These are phyloP conservation scores for Agarophyton chilense DNA, from an alignment of 23 red algal species.

Conservation along the genomic window DNA sequence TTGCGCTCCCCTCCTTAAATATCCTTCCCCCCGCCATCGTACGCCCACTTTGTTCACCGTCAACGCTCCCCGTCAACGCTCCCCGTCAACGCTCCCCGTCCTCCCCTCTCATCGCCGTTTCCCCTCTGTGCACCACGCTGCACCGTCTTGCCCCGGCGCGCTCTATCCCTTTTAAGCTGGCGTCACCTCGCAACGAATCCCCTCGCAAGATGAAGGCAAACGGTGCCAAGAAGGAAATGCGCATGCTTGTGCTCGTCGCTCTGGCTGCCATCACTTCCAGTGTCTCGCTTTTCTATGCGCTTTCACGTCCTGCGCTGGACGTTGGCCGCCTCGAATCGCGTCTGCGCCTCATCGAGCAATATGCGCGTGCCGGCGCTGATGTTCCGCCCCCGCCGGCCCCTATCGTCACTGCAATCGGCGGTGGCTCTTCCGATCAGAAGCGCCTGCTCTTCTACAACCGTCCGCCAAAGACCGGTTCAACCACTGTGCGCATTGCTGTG, in stretches of 20 bases:
- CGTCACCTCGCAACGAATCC: neutral
- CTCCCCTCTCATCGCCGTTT: no score
- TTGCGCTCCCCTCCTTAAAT: no score
- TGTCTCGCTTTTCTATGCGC: neutral
- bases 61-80: no score
- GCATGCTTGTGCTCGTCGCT: conserved; percentile 11
- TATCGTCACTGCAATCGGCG: neutral
- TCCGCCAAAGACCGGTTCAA: conserved; percentile 56
- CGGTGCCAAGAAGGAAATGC: conserved; percentile 1
- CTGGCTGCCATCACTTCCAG: conserved; percentile 16
- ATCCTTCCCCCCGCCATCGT: no score
- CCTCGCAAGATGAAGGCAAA: conserved; percentile 8
- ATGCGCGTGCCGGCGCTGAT: conserved; percentile 5
- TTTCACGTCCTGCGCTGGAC: conserved; percentile 6
- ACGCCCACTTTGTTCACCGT: no score
- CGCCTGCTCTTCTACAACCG: conserved; percentile 52
- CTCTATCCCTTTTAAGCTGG: neutral
- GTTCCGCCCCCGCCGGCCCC: neutral
- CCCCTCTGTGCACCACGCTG: neutral
- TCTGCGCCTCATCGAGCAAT: conserved; percentile 15
- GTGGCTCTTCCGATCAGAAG: neutral
- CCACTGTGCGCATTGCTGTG: conserved; percentile 52
- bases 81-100: no score
- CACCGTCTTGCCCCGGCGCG: neutral
- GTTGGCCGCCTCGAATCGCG: neutral